Evolutionary conservation across 1,284 basidiomycete genomes (phyloP).

Genomic region (Cutaneotrichosporon sp.): DNA sequence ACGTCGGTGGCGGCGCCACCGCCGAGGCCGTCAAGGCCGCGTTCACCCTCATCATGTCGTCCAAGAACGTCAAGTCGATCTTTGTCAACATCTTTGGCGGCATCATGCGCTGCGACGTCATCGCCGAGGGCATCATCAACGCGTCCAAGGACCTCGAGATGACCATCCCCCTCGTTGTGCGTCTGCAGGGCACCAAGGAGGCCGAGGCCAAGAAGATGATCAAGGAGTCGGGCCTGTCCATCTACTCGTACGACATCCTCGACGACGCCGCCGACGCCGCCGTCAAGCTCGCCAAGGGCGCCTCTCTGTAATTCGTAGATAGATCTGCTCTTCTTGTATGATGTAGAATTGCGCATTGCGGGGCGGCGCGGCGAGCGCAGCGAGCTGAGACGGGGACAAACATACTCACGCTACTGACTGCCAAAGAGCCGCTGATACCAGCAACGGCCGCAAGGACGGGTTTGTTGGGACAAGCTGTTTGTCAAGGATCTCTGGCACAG

Average conservation of each 20-base stretch:
- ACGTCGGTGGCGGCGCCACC: slow-evolving; percentile 97
- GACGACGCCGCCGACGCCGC: slow-evolving; percentile 73
- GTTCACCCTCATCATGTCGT: slow-evolving; percentile 89
- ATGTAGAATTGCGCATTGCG: slow-evolving; percentile 1
- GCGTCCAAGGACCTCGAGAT: slow-evolving; percentile 90
- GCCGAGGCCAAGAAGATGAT: slow-evolving; percentile 94
- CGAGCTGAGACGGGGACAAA: too few species aligned
- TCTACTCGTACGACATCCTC: slow-evolving; percentile 59
- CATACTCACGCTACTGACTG: too few species aligned
- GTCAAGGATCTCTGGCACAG: too few species aligned
- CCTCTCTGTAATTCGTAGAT: not conserved
- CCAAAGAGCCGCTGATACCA: too few species aligned
- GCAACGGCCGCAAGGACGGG: too few species aligned
- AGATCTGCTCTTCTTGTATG: slow-evolving; percentile 11
- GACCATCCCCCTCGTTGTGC: slow-evolving; percentile 84
- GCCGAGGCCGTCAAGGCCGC: slow-evolving; percentile 99
- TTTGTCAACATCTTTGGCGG: slow-evolving; percentile 94
- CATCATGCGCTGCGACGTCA: slow-evolving; percentile 98
- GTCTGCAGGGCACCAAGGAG: slow-evolving; percentile 97
- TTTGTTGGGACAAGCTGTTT: too few species aligned
- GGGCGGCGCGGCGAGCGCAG: too few species aligned
- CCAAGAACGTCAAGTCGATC: slow-evolving; percentile 94
- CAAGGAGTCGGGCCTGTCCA: slow-evolving; percentile 86
- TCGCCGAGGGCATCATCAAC: slow-evolving; percentile 96
- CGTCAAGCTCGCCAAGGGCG: slow-evolving; percentile 64